Evolutionary conservation across 140 eudicot species (phyloP), one percentile per base, ranked within the genome.

Genomic region (Cichorium intybus): DNA sequence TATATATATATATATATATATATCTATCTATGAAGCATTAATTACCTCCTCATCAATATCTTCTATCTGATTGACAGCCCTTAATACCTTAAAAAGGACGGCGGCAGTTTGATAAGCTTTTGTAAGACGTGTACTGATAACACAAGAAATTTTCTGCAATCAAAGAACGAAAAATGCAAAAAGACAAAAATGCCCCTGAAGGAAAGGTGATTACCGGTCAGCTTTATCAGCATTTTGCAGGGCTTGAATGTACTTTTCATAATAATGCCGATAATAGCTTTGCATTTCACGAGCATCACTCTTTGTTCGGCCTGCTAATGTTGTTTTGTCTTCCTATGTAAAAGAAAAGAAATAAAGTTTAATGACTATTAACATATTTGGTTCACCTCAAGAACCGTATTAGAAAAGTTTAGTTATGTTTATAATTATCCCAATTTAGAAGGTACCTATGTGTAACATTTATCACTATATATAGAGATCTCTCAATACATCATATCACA

Each of bases 221-320:
- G 90, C 95, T 84, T 88, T 93, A 76, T 89, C 99, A 71, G 95
- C 95, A 81, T 78, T 86, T 77, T 88, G 97, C 77, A 93, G 77
- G 39, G 99, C 99, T 73, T 89, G 78, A 70, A 88, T 82, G 72
- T 93, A 93, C 68, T 93, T 93, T 53, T 84, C 77, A 65, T 93
- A 93, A 70, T 88, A 93, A 60, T 80, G 81, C 69, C 79, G 94
- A 78, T 93, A 93, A 72, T 81, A 93, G 69, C 77, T 86, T 70
- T 88, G 96, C 99, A 93, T 93, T 79, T 93, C 99, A 48, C 99
- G 94, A 75, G 99, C 95, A 80, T 93, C 99, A 72, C 99, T 93
- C 74, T 85, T 87, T 64, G 77, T 85, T 50, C 94, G 75, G 56
- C 88, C 90, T 37, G 79, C 72, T 69, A 88, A 76, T 64, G 99